Evolutionary conservation across 2,329 filamentous ascomycete species (phyloP).

Genomic region (Ophiostoma ips): DNA sequence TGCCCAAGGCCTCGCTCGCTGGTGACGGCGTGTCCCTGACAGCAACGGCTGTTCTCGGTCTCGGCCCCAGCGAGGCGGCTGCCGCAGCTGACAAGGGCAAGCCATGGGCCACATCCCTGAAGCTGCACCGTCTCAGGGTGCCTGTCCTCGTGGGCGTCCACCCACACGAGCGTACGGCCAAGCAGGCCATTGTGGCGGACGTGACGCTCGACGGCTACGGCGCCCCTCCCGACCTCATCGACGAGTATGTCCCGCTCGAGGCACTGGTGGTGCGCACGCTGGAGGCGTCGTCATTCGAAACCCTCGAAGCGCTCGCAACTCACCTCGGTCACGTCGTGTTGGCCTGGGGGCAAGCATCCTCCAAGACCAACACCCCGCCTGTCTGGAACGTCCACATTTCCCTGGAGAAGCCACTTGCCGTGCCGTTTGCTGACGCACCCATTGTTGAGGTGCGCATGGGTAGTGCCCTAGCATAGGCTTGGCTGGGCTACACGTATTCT

Average conservation of each 20-base stretch:
- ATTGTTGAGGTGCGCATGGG: conserved; percentile 42
- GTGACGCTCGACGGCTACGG: conserved; percentile 38
- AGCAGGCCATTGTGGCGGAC: conserved; percentile 11
- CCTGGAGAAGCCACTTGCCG: conserved; percentile 60
- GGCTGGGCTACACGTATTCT: not conserved
- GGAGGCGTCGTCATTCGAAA: conserved; percentile 44
- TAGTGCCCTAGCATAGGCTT: not conserved
- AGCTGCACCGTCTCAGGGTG: conserved; percentile 43
- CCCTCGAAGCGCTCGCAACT: conserved; percentile 45
- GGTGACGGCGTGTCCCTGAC: conserved; percentile 13
- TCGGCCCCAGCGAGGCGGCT: not conserved
- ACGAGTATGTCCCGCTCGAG: conserved; percentile 40
- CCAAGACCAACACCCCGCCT: conserved; percentile 21
- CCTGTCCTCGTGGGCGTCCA: conserved; percentile 63
- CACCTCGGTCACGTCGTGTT: conserved; percentile 33
- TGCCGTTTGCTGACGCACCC: conserved; percentile 58
- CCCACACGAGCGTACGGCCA: conserved; percentile 45
- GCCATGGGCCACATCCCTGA: conserved; percentile 21
- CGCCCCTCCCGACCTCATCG: conserved; percentile 27
- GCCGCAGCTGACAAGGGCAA: not conserved
- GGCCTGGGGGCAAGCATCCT: conserved; percentile 18
- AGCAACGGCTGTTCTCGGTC: conserved; percentile 14
- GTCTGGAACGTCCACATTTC: conserved; percentile 41
- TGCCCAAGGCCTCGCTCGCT: conserved; percentile 50
- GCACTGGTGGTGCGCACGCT: conserved; percentile 44